phyloP scores from a whole-genome alignment of 768 basidiomycete genomes.

The Rhizopogon sp. region DNA sequence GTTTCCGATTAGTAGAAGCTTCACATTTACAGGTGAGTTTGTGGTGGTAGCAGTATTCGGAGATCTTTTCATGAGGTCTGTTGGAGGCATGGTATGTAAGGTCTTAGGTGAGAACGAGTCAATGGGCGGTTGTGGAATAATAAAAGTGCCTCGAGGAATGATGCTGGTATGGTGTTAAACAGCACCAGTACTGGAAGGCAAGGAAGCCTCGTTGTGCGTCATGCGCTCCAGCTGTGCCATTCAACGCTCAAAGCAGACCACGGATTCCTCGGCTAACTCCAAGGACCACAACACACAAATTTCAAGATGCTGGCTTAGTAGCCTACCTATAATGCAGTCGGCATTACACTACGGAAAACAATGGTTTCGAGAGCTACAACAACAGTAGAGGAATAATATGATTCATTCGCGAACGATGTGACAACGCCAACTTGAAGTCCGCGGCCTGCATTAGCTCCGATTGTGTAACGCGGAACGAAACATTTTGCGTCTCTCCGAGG shows the following conservation, averaged over 20 bases:
- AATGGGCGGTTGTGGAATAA: neutral
- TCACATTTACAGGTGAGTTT: conserved; percentile 55
- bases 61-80: conserved; percentile 12
- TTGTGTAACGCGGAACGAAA: conserved; percentile 7
- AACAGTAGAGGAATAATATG: neutral
- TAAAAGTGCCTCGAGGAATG: conserved; percentile 13
- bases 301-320: neutral
- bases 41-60: conserved; percentile 20
- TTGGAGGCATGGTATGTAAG: neutral
- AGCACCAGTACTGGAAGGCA: neutral
- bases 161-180: neutral
- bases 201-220: neutral
- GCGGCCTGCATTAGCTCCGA: neutral
- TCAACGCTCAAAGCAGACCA: neutral
- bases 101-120: neutral
- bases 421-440: neutral
- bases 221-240: neutral
- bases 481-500: neutral
- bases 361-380: conserved; percentile 1
- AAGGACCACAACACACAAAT: neutral
- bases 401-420: neutral
- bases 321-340: neutral
- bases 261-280: conserved; percentile 1
- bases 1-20: conserved; percentile 81
- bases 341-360: conserved; percentile 1